These are phyloP conservation scores for Colletotrichum scovillei DNA, from an alignment of 2,329 filamentous ascomycete genomes.

Conservation along the genomic window DNA sequence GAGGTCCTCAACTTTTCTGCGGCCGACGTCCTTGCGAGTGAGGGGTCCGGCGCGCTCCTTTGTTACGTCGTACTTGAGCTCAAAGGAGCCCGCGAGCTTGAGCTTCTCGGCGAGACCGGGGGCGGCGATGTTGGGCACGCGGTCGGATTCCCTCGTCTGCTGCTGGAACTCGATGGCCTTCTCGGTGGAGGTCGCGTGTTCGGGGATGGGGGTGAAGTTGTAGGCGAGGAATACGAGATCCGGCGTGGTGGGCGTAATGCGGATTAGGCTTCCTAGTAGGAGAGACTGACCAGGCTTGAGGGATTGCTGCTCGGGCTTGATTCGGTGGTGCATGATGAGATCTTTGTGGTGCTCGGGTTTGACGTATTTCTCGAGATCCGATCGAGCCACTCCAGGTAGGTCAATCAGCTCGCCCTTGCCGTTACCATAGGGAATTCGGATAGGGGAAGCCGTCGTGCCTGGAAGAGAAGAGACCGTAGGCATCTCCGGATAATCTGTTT, in stretches of 20 bases:
- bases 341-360: slow-evolving; percentile 71
- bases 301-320: slow-evolving; percentile 77
- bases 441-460: slow-evolving; percentile 94
- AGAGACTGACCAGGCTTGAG: slow-evolving; percentile 84
- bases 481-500: slow-evolving; percentile 83
- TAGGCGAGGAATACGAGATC: slow-evolving; percentile 80
- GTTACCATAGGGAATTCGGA: slow-evolving; percentile 88
- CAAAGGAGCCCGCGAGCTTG: slow-evolving; percentile 78
- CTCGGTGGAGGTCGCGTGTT: slow-evolving; percentile 81
- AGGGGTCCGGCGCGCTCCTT: slow-evolving; percentile 80
- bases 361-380: slow-evolving; percentile 78
- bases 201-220: slow-evolving; percentile 82
- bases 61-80: slow-evolving; percentile 86
- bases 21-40: slow-evolving; percentile 71
- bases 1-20: slow-evolving; percentile 73
- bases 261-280: slow-evolving; percentile 85
- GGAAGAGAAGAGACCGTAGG: slow-evolving; percentile 88
- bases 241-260: slow-evolving; percentile 80
- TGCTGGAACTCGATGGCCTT: slow-evolving; percentile 83
- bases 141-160: slow-evolving; percentile 66
- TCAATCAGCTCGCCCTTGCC: slow-evolving; percentile 93
- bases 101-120: slow-evolving; percentile 69
- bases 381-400: slow-evolving; percentile 84
- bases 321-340: slow-evolving; percentile 82
- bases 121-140: slow-evolving; percentile 72